phyloP scores from a whole-genome alignment of 2,329 filamentous ascomycete species.

The Calonectria pseudoturangicola region DNA sequence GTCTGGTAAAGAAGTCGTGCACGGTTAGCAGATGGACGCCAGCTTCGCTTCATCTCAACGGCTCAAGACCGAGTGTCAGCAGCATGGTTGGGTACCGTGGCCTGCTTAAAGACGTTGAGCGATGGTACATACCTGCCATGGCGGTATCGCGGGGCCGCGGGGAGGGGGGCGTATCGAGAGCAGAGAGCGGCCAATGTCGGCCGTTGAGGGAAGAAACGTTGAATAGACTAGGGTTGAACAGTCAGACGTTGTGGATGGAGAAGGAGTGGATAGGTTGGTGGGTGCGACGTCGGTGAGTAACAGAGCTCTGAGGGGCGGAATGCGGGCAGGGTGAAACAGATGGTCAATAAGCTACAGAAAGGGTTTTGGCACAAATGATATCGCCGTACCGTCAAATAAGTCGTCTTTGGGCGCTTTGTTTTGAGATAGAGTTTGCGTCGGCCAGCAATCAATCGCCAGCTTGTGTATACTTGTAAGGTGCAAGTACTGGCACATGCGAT shows the following conservation, averaged over 20 bases:
- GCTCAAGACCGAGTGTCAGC: neutral
- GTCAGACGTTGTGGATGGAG: constrained; percentile 32
- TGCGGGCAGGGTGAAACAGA: constrained; percentile 10
- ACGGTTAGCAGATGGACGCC: constrained; percentile 26
- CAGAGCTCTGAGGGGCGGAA: constrained; percentile 16
- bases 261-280: constrained; percentile 28
- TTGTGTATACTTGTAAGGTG: constrained; percentile 23
- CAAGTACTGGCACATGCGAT: constrained; percentile 32
- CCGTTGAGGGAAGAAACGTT: constrained; percentile 28
- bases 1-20: constrained; percentile 28
- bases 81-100: constrained; percentile 4
- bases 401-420: neutral
- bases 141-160: constrained; percentile 32
- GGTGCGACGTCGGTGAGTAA: constrained; percentile 40
- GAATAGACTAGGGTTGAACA: constrained; percentile 32
- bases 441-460: neutral
- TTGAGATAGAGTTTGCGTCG: neutral
- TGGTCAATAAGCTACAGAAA: neutral
- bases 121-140: constrained; percentile 52
- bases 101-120: constrained; percentile 38
- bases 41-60: constrained; percentile 1
- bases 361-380: neutral
- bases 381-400: constrained; percentile 1
- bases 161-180: constrained; percentile 2
- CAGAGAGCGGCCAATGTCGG: constrained; percentile 8